These are phyloP conservation scores for Fusarium illudens DNA, from an alignment of 2,329 filamentous ascomycete genomes.

Conservation along the genomic window DNA sequence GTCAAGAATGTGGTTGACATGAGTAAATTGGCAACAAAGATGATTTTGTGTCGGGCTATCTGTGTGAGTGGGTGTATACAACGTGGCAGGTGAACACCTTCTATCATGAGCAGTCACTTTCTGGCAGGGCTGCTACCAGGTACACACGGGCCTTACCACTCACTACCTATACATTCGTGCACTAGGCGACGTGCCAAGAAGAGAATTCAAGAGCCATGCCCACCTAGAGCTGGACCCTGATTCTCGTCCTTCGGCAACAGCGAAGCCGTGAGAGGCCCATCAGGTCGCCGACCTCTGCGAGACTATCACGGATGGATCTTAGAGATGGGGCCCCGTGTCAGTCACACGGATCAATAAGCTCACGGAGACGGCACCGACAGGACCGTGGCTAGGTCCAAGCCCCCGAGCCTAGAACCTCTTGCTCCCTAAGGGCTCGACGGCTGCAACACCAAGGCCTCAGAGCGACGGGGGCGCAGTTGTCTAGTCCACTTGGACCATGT, in stretches of 20 bases:
- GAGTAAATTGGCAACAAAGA: not conserved
- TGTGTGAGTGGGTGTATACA: slow-evolving; percentile 23
- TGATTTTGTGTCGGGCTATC: slow-evolving; percentile 5
- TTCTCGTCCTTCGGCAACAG: slow-evolving; percentile 13
- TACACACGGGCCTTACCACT: slow-evolving; percentile 19
- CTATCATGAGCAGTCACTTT: slow-evolving; percentile 5
- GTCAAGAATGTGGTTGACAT: slow-evolving; percentile 2
- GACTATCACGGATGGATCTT: slow-evolving; percentile 9
- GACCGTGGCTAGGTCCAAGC: slow-evolving; percentile 11
- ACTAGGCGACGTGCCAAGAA: not conserved
- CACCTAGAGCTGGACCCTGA: slow-evolving; percentile 29
- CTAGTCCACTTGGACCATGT: not conserved
- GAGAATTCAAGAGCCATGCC: slow-evolving; percentile 8
- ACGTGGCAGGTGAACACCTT: slow-evolving; percentile 29
- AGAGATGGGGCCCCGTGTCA: not conserved
- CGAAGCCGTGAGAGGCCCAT: slow-evolving; percentile 4
- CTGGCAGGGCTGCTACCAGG: slow-evolving; percentile 9
- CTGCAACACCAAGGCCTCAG: slow-evolving; percentile 17
- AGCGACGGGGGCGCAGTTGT: slow-evolving; percentile 17
- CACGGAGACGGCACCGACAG: slow-evolving; percentile 10
- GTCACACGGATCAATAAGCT: slow-evolving; percentile 13
- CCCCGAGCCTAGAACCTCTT: slow-evolving; percentile 27
- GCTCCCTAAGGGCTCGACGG: slow-evolving; percentile 6
- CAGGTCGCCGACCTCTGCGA: not conserved
- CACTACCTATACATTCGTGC: too few relatives aligned